Percentiles rank a stretch among this genome's conserved stretches.
These are phyloP conservation scores for Trichosporon inkin DNA, from an alignment of 1,284 basidiomycete species.

Conservation along the genomic window DNA sequence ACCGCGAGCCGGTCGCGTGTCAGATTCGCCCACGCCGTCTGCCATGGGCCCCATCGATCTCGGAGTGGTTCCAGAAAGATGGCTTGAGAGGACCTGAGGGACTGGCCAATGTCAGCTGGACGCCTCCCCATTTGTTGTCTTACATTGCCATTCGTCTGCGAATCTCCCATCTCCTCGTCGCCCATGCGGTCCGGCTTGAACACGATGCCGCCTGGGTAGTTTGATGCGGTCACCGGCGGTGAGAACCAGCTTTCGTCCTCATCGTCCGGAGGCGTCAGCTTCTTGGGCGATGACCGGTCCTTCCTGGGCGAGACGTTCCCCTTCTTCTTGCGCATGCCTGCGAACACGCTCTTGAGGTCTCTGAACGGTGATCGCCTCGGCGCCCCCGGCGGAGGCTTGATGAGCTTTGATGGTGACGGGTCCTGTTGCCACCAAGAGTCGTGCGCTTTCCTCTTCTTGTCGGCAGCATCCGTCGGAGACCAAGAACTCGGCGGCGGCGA, in stretches of 20 bases:
- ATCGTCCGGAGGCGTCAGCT: not conserved
- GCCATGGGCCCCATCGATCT: slow-evolving; percentile 38
- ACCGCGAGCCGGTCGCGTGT: slow-evolving; percentile 26
- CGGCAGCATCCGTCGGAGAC: slow-evolving; percentile 26
- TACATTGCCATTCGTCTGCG: slow-evolving; percentile 16
- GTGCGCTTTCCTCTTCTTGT: slow-evolving; percentile 24
- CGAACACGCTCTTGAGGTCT: slow-evolving; percentile 40
- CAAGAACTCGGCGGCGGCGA: slow-evolving; percentile 28
- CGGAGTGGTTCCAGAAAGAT: slow-evolving; percentile 1
- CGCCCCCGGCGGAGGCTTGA: slow-evolving; percentile 1
- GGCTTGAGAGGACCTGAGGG: not conserved
- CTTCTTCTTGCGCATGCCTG: slow-evolving; percentile 34
- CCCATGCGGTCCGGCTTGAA: slow-evolving; percentile 38
- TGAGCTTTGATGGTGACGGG: slow-evolving; percentile 11
- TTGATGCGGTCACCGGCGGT: slow-evolving; percentile 1
- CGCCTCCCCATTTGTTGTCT: not conserved
- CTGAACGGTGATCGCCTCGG: slow-evolving; percentile 38
- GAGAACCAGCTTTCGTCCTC: slow-evolving; percentile 22
- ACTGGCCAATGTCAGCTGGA: not conserved
- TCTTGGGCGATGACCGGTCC: not conserved
- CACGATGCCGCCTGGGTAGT: slow-evolving; percentile 36
- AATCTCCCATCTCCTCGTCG: slow-evolving; percentile 40
- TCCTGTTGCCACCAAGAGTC: slow-evolving; percentile 6
- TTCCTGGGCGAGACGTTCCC: slow-evolving; percentile 20
- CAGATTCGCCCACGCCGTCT: slow-evolving; percentile 38